Percentiles rank a stretch among this genome's conserved stretches.
Evolutionary conservation across 352 stramenopile genomes (phyloP).

Genomic region (Aphanomyces invadans): DNA sequence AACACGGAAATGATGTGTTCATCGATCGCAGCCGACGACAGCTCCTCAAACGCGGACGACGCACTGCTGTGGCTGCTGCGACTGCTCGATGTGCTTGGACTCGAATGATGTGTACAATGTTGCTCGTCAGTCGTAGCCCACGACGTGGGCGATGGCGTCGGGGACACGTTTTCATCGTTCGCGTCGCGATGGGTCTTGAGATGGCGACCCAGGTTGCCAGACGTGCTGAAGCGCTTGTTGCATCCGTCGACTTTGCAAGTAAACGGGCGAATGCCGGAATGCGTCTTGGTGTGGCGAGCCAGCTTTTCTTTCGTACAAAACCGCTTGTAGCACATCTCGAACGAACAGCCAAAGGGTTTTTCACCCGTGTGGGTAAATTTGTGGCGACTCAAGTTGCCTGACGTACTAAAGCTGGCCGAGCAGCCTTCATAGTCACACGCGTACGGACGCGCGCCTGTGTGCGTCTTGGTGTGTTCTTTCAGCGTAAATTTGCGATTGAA

Average conservation of each 20-base stretch:
- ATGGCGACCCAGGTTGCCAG: slow-evolving; percentile 52
- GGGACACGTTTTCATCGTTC: not conserved
- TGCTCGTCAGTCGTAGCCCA: not conserved
- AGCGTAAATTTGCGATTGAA: slow-evolving; percentile 80
- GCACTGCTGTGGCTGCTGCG: not conserved
- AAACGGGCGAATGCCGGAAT: slow-evolving; percentile 52
- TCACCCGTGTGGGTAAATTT: slow-evolving; percentile 83
- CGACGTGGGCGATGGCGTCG: not conserved
- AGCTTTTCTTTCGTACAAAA: slow-evolving; percentile 88
- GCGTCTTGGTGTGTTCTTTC: slow-evolving; percentile 74
- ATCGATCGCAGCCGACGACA: slow-evolving; percentile 9
- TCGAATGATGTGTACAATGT: not conserved
- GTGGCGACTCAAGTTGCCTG: slow-evolving; percentile 77
- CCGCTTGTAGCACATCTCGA: slow-evolving; percentile 65
- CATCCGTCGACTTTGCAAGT: slow-evolving; percentile 38
- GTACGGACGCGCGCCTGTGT: slow-evolving; percentile 78
- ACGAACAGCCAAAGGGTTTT: slow-evolving; percentile 71
- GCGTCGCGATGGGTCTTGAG: slow-evolving; percentile 39
- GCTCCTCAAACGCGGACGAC: not conserved
- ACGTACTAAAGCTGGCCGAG: slow-evolving; percentile 78
- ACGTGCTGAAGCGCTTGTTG: slow-evolving; percentile 54
- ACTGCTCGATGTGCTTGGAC: not conserved
- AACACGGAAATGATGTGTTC: slow-evolving; percentile 24
- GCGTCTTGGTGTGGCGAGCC: slow-evolving; percentile 82
- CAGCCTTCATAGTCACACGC: slow-evolving; percentile 69